phyloP scores from a whole-genome alignment of 2,329 filamentous ascomycete genomes.

The Grosmannia huntii region DNA sequence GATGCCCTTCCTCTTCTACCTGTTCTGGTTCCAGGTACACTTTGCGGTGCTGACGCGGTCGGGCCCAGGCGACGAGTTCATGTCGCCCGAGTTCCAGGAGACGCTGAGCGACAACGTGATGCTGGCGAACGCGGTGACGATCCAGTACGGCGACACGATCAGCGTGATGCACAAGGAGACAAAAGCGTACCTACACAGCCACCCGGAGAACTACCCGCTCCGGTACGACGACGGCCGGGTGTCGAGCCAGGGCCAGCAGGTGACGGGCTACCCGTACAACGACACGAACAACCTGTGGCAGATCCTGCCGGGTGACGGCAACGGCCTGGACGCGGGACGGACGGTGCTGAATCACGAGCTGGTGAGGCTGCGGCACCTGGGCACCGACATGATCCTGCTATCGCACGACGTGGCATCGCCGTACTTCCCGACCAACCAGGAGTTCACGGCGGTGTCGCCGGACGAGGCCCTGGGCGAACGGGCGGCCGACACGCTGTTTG shows the following conservation, averaged over 20 bases:
- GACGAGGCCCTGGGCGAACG: conserved; percentile 63
- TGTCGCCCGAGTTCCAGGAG: conserved; percentile 96
- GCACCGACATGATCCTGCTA: conserved; percentile 74
- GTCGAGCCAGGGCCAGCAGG: conserved; percentile 94
- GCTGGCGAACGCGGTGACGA: conserved; percentile 71
- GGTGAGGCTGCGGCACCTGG: conserved; percentile 73
- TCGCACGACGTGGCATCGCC: conserved; percentile 97
- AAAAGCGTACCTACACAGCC: conserved; percentile 90
- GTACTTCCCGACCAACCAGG: conserved; percentile 93
- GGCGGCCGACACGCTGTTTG: conserved; percentile 82
- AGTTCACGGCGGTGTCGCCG: conserved; percentile 73
- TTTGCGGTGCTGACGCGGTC: conserved; percentile 81
- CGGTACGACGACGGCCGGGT: conserved; percentile 96
- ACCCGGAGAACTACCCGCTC: conserved; percentile 76
- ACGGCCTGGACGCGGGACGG: conserved; percentile 43
- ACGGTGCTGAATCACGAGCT: conserved; percentile 72
- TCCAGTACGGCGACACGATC: conserved; percentile 84
- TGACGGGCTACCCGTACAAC: conserved; percentile 95
- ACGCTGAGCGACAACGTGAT: conserved; percentile 91
- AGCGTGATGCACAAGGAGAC: conserved; percentile 94
- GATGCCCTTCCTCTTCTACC: conserved; percentile 91
- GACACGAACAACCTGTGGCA: conserved; percentile 99
- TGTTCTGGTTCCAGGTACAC: conserved; percentile 99
- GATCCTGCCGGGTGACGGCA: conserved; percentile 55
- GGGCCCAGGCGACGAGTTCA: conserved; percentile 94